Evolutionary conservation across 768 basidiomycete genomes (phyloP), one percentile per base, ranked within the genome.

Genomic region (Obba rivulosa): DNA sequence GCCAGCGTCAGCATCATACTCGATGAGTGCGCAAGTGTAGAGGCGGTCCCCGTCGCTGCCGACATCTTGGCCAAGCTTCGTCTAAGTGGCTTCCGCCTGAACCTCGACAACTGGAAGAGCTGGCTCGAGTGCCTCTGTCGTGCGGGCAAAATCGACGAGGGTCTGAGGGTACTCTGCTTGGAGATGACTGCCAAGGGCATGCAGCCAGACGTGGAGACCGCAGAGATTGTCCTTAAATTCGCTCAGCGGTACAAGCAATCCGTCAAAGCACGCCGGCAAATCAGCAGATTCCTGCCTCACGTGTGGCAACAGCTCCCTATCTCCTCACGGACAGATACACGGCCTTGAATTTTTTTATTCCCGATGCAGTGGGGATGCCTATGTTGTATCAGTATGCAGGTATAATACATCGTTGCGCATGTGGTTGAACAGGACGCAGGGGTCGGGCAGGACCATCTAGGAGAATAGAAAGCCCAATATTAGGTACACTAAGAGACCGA

Each of bases 41-140:
- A 72, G 3, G 72, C 79, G 10, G 62, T 71, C 54, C 67, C 66
- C 18, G 66, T 76, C 16, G 88, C 82, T 0, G 69, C 68, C 44
- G 70, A 74, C 38, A 77, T 88, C 31, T 77, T 79, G 66, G 53
- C 61, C 24, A 79, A 76, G 59, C 70, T 85, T 42, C 63, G 64
- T 23, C 70, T 65, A 44, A 70, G 70, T 40, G 72, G 69, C 20
- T 87, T 76, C 61, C 58, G 52, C 34, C 69, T 87, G 46, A 83
- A 85, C 59, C 57, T 71, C 51, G 77, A 79, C 44, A 85, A 87
- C 58, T 92, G 91, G 88, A 81, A 87, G 49, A 75, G 81, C 0
- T 90, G 83, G 73, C 63, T 96, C 17, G 92, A 96, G 65, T 90
- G 86, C 60, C 74, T 95, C n/a, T 90, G 88, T 58, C 77, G 92